phyloP scores from a whole-genome alignment of 208 protist genomes.

The Lotmaria passim region DNA sequence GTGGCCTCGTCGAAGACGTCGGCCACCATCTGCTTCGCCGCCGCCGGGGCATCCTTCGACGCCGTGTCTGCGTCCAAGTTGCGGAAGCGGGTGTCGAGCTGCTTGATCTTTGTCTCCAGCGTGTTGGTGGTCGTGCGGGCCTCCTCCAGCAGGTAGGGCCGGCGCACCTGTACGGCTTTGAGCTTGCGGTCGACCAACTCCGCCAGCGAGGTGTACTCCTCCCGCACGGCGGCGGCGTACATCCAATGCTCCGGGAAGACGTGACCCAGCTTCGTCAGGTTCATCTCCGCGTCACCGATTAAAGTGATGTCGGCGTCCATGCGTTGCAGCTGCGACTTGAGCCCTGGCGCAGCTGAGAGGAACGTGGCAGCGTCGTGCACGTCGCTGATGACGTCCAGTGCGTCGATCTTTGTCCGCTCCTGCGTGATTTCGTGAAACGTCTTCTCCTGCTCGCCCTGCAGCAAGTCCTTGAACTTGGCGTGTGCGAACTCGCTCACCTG shows the following conservation, averaged over 20 bases:
- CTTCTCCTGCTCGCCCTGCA: conserved; percentile 69
- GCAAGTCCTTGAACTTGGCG: conserved; percentile 83
- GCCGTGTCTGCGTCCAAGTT: conserved; percentile 42
- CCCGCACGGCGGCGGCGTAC: conserved; percentile 83
- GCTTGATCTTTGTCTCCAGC: conserved; percentile 65
- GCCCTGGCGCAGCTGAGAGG: conserved; percentile 69
- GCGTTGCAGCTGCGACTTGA: conserved; percentile 76
- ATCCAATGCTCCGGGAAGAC: conserved; percentile 94
- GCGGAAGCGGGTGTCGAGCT: conserved; percentile 55
- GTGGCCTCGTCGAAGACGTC: conserved; percentile 73
- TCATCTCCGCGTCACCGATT: conserved; percentile 84
- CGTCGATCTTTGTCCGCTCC: conserved; percentile 74
- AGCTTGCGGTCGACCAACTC: conserved; percentile 94
- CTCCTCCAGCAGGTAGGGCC: conserved; percentile 67
- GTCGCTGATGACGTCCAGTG: conserved; percentile 90
- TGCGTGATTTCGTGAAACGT: conserved; percentile 59
- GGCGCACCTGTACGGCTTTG: conserved; percentile 83
- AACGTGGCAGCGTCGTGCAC: conserved; percentile 74
- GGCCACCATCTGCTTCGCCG: conserved; percentile 69
- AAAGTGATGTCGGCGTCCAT: conserved; percentile 58
- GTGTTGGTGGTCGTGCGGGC: conserved; percentile 52
- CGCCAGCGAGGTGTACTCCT: conserved; percentile 93
- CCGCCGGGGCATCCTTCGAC: conserved; percentile 42
- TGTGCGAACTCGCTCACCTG: conserved; percentile 78
- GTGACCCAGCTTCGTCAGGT: conserved; percentile 89